Evolutionary conservation across 2,329 filamentous ascomycete genomes (phyloP), one percentile per base, ranked within the genome.

Genomic region (Calonectria pauciramosa): DNA sequence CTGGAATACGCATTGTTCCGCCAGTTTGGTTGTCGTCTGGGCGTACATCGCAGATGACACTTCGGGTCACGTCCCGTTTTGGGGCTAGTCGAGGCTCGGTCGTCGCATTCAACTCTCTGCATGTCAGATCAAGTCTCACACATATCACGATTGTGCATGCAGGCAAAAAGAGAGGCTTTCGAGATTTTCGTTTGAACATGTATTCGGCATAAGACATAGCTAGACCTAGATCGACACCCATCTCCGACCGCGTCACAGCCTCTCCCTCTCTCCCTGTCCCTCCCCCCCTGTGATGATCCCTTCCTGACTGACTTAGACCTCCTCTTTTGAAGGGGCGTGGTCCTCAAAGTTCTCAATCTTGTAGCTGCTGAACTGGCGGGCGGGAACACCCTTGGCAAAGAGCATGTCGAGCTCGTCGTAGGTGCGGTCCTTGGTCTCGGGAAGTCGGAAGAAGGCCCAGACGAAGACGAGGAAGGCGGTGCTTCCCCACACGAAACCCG

Each of bases 361-460:
- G 36, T 75, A 75, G n/a, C n/a, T 60, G 44, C 54, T 70, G 41
- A 76, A 76, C 64, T 75, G 47, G 34, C 79, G 76, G 1, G 79
- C 79, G 11, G 78, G 68, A 0, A 80, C 69, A 14, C 66, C 59
- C 56, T 79, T 80, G n/a, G 79, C 77, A 79, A 91, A 91, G 52
- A 92, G 78, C 14, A 88, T 83, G 68, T 91, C 90, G 1, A 83
- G 0, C 41, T 75, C 73, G 20, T 73, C 64, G 65, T 73, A 75
- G 18, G 73, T 69, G 30, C 73, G 38, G 52, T 75, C 67, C 73
- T 65, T 69, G 0, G 89, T 87, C 81, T 91, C 90, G 7, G 89
- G 89, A 10, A 90, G 81, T 26, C 87, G 88, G 79, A 89, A 86
- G 72, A 86, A 88, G 73, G 89, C 82, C 83, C 82, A 84, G 20